Evolutionary conservation across 345 rosid genomes (phyloP), one percentile per base, ranked within the genome.

Genomic region (Stellera chamaejasme): DNA sequence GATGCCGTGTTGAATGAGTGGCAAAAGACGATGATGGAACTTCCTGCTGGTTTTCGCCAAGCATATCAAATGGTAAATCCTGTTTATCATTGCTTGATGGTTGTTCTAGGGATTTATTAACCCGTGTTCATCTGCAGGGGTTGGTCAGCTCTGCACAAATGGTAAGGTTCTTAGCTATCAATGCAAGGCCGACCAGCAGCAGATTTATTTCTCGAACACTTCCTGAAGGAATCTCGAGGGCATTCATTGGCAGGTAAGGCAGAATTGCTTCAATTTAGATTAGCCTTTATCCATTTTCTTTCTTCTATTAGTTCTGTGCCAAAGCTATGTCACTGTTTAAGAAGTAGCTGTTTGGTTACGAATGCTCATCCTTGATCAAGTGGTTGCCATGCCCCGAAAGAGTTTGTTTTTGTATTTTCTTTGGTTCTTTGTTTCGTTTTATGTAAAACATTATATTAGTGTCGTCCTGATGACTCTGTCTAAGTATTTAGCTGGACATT

Each of bases 1-100:
- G 94, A 89, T 58, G 96, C 99, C 43, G 95, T 93, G 27, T 60
- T 93, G 74, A 89, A 84, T 36, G 99, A 93, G 69, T 93, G 99
- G 99, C 95, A 89, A 52, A 89, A 82, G 68, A 84, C 99, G 6
- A 77, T 89, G 88, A 73, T 83, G 82, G 97, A 93, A 74, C 69
- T 93, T 69, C 99, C 99, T 72, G 92, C 97, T 41, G 99, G 99
- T 8, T 78, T 93, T 51, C 91, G 96, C 48, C 99, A 89, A 83
- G 96, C 99, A 25, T 89, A 81, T 71, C 97, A 93, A 75, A 93
- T 93, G 99, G 99, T 89, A 13, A 11, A 28, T 10, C 48, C 63
- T 46, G 61, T 19, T 50, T 45, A 45, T 68, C n/a, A n/a, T n/a
- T n/a, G 50, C 28, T 60, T 55, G 11, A 13, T 52, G 27, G 66